Percentiles rank a stretch among this genome's conserved stretches.
Conservation (phyloP, 2,329 filamentous ascomycete species). For the Neonectria magnoliae region DNA sequence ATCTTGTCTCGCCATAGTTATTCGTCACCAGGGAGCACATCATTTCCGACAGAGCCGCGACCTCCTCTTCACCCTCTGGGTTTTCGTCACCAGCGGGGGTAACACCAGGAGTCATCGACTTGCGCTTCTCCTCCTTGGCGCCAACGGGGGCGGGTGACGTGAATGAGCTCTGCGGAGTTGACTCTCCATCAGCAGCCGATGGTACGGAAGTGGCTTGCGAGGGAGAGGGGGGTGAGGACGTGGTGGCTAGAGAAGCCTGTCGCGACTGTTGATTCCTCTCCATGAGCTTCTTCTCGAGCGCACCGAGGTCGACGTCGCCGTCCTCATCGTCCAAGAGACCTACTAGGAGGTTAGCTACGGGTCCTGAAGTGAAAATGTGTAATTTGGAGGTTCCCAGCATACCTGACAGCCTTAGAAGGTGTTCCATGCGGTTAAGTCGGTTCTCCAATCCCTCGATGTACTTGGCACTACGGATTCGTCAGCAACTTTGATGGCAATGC, state of each 20-base stretch:
- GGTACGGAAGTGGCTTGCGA: conserved; percentile 56
- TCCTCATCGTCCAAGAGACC: conserved; percentile 87
- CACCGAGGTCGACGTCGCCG: conserved; percentile 86
- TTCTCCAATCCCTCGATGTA: conserved; percentile 98
- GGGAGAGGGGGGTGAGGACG: conserved; percentile 63
- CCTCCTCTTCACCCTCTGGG: conserved; percentile 64
- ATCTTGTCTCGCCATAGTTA: conserved; percentile 91
- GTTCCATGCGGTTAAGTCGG: conserved; percentile 94
- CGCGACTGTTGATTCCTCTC: conserved; percentile 65
- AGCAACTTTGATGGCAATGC: conserved; percentile 21
- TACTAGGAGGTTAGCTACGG: conserved; percentile 43
- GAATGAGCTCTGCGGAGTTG: conserved; percentile 64
- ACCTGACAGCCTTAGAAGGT: conserved; percentile 84
- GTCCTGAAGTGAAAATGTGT: neutral
- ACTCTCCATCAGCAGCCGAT: conserved; percentile 51
- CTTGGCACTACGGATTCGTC: conserved; percentile 73
- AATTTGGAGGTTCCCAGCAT: conserved; percentile 30
- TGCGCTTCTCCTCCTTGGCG: conserved; percentile 50
- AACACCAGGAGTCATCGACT: conserved; percentile 37
- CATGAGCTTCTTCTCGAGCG: conserved; percentile 79
- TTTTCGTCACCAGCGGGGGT: conserved; percentile 39
- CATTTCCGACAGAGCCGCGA: conserved; percentile 93
- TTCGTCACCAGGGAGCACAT: conserved; percentile 99
- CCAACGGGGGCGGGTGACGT: conserved; percentile 60
- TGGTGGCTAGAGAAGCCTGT: conserved; percentile 57